Evolutionary conservation across 768 basidiomycete genomes (phyloP).

Genomic region (Porpolomopsis calyptriformis): DNA sequence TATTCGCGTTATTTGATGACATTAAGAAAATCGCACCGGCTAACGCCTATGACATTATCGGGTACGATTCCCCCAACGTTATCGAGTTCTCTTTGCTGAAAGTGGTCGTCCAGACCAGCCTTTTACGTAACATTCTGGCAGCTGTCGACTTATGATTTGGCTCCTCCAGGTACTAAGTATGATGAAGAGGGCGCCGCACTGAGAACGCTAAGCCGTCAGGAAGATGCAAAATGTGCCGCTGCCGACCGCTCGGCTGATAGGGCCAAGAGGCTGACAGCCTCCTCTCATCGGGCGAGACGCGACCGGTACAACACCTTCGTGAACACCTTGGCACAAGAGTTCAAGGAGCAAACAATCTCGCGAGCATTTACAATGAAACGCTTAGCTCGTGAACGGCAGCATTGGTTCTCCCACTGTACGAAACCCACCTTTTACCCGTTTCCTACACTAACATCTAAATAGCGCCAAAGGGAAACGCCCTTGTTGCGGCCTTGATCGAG

Average conservation of each 20-base stretch:
- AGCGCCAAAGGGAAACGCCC: constrained; percentile 37
- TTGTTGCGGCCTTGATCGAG: constrained; percentile 64
- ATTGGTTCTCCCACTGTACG: constrained; percentile 71
- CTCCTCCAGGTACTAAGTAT: constrained; percentile 67
- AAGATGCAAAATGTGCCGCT: constrained; percentile 48
- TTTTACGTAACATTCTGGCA: constrained; percentile 99
- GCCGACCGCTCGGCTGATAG: constrained; percentile 70
- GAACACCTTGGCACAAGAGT: constrained; percentile 50
- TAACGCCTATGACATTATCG: constrained; percentile 53
- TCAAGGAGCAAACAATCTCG: constrained; percentile 64
- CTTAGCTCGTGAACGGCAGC: constrained; percentile 61
- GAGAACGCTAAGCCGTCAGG: constrained; percentile 52
- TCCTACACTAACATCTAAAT: constrained; percentile 7
- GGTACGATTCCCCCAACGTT: constrained; percentile 38
- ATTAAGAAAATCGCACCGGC: constrained; percentile 62
- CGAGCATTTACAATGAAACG: constrained; percentile 70
- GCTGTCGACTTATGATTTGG: constrained; percentile 80
- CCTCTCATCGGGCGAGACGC: constrained; percentile 47
- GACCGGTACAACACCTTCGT: constrained; percentile 58
- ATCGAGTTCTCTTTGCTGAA: constrained; percentile 6
- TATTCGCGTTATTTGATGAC: constrained; percentile 65
- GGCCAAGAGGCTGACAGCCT: constrained; percentile 43
- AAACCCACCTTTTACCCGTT: not conserved
- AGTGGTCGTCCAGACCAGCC: constrained; percentile 47
- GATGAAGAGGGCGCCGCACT: constrained; percentile 63